Conservation (phyloP, 495 filamentous ascomycete genomes). For the Hypoxylon crocopeplum region DNA sequence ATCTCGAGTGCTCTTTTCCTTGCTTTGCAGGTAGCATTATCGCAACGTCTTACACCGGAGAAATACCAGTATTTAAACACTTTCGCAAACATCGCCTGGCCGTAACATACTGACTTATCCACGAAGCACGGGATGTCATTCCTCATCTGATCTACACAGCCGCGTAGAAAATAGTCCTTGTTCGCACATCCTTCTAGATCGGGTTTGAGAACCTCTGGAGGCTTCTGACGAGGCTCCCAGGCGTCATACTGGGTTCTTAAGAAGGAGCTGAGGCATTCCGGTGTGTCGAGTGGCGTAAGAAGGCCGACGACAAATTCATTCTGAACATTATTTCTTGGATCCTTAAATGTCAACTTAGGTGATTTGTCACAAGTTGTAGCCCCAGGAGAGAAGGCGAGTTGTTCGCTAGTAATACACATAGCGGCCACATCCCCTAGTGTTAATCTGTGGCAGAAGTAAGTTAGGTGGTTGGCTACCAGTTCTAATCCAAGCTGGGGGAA, state of each 20-base stretch:
- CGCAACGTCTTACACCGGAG: neutral
- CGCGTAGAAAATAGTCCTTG: neutral
- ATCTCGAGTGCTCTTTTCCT: neutral
- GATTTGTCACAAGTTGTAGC: neutral
- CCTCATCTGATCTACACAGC: neutral
- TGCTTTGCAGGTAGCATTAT: neutral
- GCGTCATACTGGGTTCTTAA: neutral
- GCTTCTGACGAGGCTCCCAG: neutral
- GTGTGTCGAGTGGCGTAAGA: conserved; percentile 1
- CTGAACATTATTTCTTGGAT: neutral
- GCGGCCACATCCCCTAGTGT: too few relatives aligned
- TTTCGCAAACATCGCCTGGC: conserved; percentile 1
- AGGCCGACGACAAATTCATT: neutral
- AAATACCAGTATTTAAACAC: conserved; percentile 3
- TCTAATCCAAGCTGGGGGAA: too few relatives aligned
- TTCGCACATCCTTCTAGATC: neutral
- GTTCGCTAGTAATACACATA: neutral
- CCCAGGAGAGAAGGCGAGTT: neutral
- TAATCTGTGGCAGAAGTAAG: too few relatives aligned
- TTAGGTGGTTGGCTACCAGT: too few relatives aligned
- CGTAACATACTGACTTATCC: neutral
- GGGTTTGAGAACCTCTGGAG: neutral
- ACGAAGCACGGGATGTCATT: neutral
- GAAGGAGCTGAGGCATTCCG: neutral
- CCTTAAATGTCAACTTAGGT: neutral